Conservation (phyloP, 2,329 filamentous ascomycete species). For the Alternaria sp. region DNA sequence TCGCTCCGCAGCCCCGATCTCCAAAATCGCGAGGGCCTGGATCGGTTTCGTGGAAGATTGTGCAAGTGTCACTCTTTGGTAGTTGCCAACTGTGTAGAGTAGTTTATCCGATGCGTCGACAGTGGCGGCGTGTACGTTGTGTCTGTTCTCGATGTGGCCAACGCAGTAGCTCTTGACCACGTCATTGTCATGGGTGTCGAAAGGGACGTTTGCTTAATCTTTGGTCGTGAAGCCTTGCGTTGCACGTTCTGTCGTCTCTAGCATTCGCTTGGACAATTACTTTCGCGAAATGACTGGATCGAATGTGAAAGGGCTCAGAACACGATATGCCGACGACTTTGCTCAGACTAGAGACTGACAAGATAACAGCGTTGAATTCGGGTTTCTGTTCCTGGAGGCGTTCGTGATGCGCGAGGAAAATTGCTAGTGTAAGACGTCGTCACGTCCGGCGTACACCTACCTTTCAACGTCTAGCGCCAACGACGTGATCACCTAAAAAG, state of each 20-base stretch:
- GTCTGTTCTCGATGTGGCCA: not conserved
- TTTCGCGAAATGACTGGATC: not conserved
- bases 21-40: constrained; percentile 5
- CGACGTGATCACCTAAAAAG: not conserved
- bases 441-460: constrained; percentile 1
- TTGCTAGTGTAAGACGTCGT: not conserved
- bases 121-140: not conserved
- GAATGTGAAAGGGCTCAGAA: too few species aligned
- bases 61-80: constrained; percentile 1
- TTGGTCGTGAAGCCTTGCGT: not conserved
- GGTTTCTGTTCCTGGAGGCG: not conserved
- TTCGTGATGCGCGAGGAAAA: not conserved
- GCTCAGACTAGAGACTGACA: not conserved
- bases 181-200: not conserved
- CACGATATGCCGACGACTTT: not conserved
- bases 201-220: rapidly evolving
- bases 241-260: not conserved
- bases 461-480: constrained; percentile 7
- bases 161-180: not conserved
- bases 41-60: constrained; percentile 3
- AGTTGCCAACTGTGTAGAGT: not conserved
- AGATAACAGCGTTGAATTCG: not conserved
- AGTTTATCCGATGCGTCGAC: not conserved
- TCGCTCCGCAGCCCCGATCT: not conserved
- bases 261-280: not conserved